phyloP scores from a whole-genome alignment of 2,329 filamentous ascomycete species.

The Aspergillus unguis region DNA sequence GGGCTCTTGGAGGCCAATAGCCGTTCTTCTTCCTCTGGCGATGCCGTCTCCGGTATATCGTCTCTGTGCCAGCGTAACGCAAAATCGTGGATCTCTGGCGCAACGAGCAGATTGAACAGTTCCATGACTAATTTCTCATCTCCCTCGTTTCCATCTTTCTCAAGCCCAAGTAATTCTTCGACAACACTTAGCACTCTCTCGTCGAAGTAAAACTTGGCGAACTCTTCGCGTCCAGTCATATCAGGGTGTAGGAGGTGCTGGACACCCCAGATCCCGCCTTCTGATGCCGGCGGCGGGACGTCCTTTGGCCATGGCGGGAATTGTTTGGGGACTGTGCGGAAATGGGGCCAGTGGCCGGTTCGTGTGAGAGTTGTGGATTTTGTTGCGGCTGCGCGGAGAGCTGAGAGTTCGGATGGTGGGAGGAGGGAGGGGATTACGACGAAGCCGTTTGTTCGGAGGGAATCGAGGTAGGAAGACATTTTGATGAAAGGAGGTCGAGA shows the following conservation, averaged over 20 bases:
- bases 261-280: slow-evolving; percentile 79
- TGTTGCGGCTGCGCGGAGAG: slow-evolving; percentile 59
- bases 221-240: slow-evolving; percentile 60
- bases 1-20: slow-evolving; percentile 54
- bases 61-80: slow-evolving; percentile 82
- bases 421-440: slow-evolving; percentile 68
- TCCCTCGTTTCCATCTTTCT: slow-evolving; percentile 12
- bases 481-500: neutral
- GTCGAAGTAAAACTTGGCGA: slow-evolving; percentile 70
- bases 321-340: slow-evolving; percentile 82
- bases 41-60: slow-evolving; percentile 67
- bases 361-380: slow-evolving; percentile 61
- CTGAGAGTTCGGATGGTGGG: slow-evolving; percentile 50
- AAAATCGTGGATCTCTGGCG: slow-evolving; percentile 65
- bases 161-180: slow-evolving; percentile 51
- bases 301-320: slow-evolving; percentile 77
- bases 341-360: slow-evolving; percentile 71
- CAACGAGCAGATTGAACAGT: slow-evolving; percentile 79
- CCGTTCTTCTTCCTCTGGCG: slow-evolving; percentile 62
- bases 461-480: slow-evolving; percentile 41
- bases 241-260: slow-evolving; percentile 78
- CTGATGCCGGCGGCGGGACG: slow-evolving; percentile 44
- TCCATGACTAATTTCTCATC: slow-evolving; percentile 68
- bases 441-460: slow-evolving; percentile 70
- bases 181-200: slow-evolving; percentile 61